Evolutionary conservation across 2,329 filamentous ascomycete species (phyloP), one percentile per base, ranked within the genome.

Genomic region (Cytospora piceicola): DNA sequence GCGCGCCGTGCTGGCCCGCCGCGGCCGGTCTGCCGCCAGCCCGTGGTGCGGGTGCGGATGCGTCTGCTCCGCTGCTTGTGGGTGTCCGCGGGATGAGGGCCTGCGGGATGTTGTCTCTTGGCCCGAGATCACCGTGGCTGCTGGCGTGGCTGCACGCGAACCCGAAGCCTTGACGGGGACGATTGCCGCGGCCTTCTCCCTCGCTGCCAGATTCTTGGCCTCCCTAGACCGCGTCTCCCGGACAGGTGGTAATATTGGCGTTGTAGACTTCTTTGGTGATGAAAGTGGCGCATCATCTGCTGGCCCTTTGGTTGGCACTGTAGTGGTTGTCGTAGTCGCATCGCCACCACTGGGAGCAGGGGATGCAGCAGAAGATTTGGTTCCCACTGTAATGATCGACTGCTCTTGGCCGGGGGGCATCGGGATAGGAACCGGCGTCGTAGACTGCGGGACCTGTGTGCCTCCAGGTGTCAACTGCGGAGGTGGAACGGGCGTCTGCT

Each of bases 1-100:
- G 66, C 84, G 80, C 63, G 84, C 82, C 29, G 84, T 86, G 71
- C 85, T 87, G 64, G 84, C 73, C 64, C 85, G 83, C 58, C 85
- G 82, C 67, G 84, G 79, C 56, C 85, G 79, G 65, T 88, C 85
- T 57, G 78, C 76, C 24, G 82, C 83, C 66, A 85, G 75, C 22
- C 81, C 81, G 53, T 77, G 71, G 68, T 78, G 77, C 49, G 27
- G 27, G 11, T 36, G 34, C 32, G 11, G 32, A 12, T 82, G 81
- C 30, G 20, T 2, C 22, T 53, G 15, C 70, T 86, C 83, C 72
- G 82, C 80, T 70, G 82, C 85, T 66, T 77, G 73, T 64, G 81
- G 79, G 71, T 85, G 84, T 51, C 83, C 83, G 73, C 83, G 79
- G 53, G 84, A 86, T 36, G 76, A 74, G 2, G 84, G 83, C 39